Evolutionary conservation across 2,329 filamentous ascomycete genomes (phyloP), one percentile per base, ranked within the genome.

Genomic region (Berkeleyomyces rouxiae): DNA sequence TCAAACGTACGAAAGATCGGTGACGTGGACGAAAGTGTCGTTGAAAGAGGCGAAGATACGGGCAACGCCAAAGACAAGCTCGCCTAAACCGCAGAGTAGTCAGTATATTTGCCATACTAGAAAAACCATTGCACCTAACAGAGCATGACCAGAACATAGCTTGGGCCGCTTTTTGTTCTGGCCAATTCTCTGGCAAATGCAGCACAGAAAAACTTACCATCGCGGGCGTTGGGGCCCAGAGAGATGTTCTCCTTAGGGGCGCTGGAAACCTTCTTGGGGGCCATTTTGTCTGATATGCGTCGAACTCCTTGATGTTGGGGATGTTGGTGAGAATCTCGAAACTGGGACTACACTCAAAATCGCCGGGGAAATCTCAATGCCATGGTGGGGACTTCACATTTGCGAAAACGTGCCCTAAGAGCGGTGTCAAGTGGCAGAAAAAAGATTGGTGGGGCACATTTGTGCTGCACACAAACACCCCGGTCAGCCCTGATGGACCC

Each of bases 1-100:
- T 66, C 43, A 53, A 72, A 82, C 83, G 76, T 79, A 90, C 87
- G 82, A 86, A 77, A 99, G 90, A 95, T 97, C 93, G 82, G 93
- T 99, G 76, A 99, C 90, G 82, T 99, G 93, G 76, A 99, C 93
- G 81, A 90, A 90, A 76, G 87, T 90, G 74, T 90, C 87, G 80
- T 90, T 90, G 84, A 90, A 90, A 69, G 89, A 95, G 73, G 91
- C 91, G 79, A 96, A 93, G 82, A 96, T 96, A 77, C 91, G 89
- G 76, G 91, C 91, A 80, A 96, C 91, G 77, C 91, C 91, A 77
- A 96, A 96, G 78, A 96, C 90, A 78, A 95, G 88, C 82, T 95
- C 90, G 80, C 90, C 90, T 92, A 69, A 59, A 66, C 66, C 63
- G 61, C 65, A 61, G 62, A 61, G 61, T 47, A 47, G 66, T 70